Base-by-base conservation (phyloP, 2,329 filamentous ascomycete genomes). In the Purpureocillium lavendulum region DNA sequence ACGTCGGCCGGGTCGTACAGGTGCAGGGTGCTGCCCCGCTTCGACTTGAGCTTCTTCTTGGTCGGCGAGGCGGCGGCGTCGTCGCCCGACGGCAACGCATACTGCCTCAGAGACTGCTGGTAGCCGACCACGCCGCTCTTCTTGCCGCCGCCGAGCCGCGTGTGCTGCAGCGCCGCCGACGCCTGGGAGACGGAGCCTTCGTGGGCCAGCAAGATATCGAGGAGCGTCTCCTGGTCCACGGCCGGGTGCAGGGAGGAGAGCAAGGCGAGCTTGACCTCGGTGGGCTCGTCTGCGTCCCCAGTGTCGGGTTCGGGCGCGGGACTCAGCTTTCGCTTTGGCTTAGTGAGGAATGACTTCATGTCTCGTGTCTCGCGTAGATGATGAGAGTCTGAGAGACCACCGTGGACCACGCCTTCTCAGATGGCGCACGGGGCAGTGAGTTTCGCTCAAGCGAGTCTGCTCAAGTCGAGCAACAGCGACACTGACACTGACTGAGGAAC, bases 241-340 rank as follows among this genome's bases (percentile, higher is more conserved):
- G 67, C 56, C 0, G 85, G 78, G 48, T 88, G 74, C 0, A 96
- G 64, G 1, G 92, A 97, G 2, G 82, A 75, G 3, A 98, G 66
- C 2, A 94, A 67, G 2, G 88, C 88, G 12, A 98, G 65, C 55
- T 96, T 97, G 51, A 94, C 70, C 46, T 97, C 92, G 0, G 92
- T 98, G 1, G 84, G 81, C 35, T 94, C 85, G 13, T 88, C 78
- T 13, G 79, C 74, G 14, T 61, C 58, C 5, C 56, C 52, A 28
- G 36, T 39, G 30, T 41, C 38, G 6, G 41, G 33, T 42, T 52
- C 39, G 51, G 52, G 49, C 62, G 48, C 50, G 17, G 48, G 46
- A 35, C 47, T 54, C 16, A 45, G 42, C 41, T 64, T 79, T 40
- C 75, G 71, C 57, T 78, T 80, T 40, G 62, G 64, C 14, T 67